A percentile compares a stretch with the other conserved stretches of the same genome.
phyloP scores from a whole-genome alignment of 345 rosid genomes.

The Corchorus olitorius region DNA sequence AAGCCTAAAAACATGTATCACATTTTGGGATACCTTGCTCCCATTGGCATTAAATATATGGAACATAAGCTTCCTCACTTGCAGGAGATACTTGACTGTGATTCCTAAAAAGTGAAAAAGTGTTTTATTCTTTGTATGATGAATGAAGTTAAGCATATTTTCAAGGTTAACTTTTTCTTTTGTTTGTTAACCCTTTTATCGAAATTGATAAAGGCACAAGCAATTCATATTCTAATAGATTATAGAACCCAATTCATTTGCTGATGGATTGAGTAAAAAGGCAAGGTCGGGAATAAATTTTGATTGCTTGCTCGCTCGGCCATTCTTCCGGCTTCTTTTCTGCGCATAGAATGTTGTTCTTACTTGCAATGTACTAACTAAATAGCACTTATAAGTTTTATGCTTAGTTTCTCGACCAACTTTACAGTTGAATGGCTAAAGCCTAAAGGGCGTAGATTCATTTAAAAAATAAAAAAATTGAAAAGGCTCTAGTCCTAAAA shows the following conservation, averaged over 20 bases:
- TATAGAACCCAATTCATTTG: neutral
- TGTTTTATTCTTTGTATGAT: too few relatives aligned
- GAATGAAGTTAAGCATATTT: too few relatives aligned
- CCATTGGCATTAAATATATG: too few relatives aligned
- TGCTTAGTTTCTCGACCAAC: neutral
- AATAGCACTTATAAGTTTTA: neutral
- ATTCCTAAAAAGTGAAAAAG: neutral
- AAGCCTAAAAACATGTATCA: too few relatives aligned
- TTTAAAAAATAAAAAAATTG: too few relatives aligned
- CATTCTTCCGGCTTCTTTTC: neutral
- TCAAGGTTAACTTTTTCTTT: too few relatives aligned
- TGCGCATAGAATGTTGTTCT: neutral
- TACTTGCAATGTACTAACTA: too few relatives aligned
- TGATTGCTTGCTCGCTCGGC: neutral
- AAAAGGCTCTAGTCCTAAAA: too few relatives aligned
- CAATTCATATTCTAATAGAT: constrained; percentile 8
- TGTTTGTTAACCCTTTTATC: too few relatives aligned
- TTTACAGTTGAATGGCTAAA: neutral
- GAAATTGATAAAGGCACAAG: neutral
- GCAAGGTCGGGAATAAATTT: neutral
- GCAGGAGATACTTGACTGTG: neutral
- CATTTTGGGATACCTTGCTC: too few relatives aligned
- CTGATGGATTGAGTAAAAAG: neutral
- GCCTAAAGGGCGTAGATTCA: too few relatives aligned
- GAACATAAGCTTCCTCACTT: neutral